Percentiles rank a stretch among this genome's conserved stretches.
These are phyloP conservation scores for Aspergillus uvarum DNA, from an alignment of 2,329 filamentous ascomycete genomes.

Conservation along the genomic window DNA sequence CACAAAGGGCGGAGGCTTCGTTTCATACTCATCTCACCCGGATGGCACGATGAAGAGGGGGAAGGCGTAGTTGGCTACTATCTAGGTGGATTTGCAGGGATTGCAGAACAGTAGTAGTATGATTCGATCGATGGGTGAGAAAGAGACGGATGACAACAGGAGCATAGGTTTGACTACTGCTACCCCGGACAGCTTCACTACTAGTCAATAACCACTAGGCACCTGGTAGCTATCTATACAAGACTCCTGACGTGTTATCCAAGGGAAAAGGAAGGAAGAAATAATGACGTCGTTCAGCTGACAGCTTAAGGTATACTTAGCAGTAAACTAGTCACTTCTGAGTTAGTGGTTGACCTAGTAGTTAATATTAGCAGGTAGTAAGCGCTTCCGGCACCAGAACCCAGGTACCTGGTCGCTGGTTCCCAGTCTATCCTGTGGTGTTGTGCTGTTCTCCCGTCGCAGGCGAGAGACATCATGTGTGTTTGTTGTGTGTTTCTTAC, in stretches of 20 bases:
- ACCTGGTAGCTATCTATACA: background rate
- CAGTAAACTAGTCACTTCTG: background rate
- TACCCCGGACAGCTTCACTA: no score
- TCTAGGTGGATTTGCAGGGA: background rate
- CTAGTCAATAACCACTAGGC: no score
- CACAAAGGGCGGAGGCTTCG: background rate
- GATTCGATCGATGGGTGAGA: background rate
- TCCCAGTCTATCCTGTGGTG: background rate
- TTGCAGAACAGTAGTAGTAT: background rate
- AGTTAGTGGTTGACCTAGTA: background rate
- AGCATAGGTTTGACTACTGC: background rate
- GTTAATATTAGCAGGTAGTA: background rate
- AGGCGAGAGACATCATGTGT: conserved; percentile 18
- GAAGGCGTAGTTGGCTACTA: no score
- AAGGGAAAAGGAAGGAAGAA: background rate
- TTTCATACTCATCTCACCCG: background rate
- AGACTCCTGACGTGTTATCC: background rate
- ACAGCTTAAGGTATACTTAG: background rate
- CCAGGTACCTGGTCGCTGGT: conserved; percentile 24
- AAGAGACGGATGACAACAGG: background rate
- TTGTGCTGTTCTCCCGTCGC: conserved; percentile 1
- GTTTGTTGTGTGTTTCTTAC: background rate
- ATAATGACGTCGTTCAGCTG: conserved; percentile 1
- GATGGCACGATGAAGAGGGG: background rate
- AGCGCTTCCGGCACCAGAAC: conserved; percentile 5